phyloP scores from a whole-genome alignment of 108 stramenopile species.

The Mediolabrus comicus region DNA sequence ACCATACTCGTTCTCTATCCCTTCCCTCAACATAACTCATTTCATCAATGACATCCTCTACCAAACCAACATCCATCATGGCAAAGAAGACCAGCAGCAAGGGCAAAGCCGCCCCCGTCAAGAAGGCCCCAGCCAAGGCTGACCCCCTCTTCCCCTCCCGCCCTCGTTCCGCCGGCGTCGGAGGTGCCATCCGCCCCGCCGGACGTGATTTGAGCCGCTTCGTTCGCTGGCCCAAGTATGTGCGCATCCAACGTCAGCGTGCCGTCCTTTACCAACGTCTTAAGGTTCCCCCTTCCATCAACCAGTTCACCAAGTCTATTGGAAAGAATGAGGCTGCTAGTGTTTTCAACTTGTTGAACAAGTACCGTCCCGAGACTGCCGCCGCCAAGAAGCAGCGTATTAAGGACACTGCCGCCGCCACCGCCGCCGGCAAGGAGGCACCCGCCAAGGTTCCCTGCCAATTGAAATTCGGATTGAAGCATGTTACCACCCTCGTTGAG shows the following conservation, averaged over 20 bases:
- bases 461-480: conserved; percentile 98
- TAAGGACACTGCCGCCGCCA: conserved; percentile 94
- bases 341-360: conserved; percentile 95
- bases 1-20: too few relatives aligned
- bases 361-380: conserved; percentile 98
- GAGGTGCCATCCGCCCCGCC: conserved; percentile 92
- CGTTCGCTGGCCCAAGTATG: conserved; percentile 97
- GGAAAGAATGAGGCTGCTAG: conserved; percentile 98
- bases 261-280: conserved; percentile 98
- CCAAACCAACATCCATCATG: conserved; percentile 27
- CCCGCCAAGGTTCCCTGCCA: conserved; percentile 69
- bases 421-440: conserved; percentile 62
- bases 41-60: neutral
- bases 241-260: conserved; percentile 98
- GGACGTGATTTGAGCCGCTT: conserved; percentile 96
- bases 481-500: conserved; percentile 98
- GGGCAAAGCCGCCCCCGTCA: conserved; percentile 41
- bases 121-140: conserved; percentile 62
- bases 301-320: conserved; percentile 98
- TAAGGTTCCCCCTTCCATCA: conserved; percentile 97
- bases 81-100: conserved; percentile 69
- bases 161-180: conserved; percentile 89
- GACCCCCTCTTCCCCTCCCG: conserved; percentile 95
- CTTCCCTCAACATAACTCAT: neutral
- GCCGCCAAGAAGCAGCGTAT: conserved; percentile 96